A percentile compares a stretch with the other conserved stretches of the same genome.
phyloP scores from a whole-genome alignment of 495 filamentous ascomycete genomes.

The Neurospora tetrasperma region DNA sequence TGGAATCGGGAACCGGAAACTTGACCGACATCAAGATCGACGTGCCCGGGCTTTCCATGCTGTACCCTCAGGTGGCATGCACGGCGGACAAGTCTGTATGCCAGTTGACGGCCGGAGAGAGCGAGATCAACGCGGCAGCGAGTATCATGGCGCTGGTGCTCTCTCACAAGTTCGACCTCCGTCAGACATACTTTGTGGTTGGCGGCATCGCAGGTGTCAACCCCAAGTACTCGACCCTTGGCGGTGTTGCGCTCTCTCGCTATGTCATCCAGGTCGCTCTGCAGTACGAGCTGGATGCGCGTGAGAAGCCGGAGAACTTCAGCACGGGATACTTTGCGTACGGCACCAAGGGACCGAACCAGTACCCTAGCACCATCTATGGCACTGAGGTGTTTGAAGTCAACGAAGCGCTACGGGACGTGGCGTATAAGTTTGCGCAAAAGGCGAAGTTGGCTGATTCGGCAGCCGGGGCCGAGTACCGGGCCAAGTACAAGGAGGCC shows the following conservation, averaged over 20 bases:
- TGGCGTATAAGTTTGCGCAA: slow-evolving; percentile 46
- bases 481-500: slow-evolving; percentile 40
- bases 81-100: slow-evolving; percentile 46
- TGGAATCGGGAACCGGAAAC: slow-evolving; percentile 33
- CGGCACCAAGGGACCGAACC: slow-evolving; percentile 40
- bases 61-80: slow-evolving; percentile 57
- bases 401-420: slow-evolving; percentile 48
- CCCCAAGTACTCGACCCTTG: slow-evolving; percentile 53
- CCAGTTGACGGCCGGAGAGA: slow-evolving; percentile 46
- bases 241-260: slow-evolving; percentile 53
- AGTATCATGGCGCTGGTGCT: slow-evolving; percentile 49
- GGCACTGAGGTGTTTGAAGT: slow-evolving; percentile 73
- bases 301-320: slow-evolving; percentile 56
- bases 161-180: slow-evolving; percentile 54
- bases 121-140: slow-evolving; percentile 66
- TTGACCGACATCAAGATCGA: slow-evolving; percentile 55
- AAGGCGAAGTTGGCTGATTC: slow-evolving; percentile 48
- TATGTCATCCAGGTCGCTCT: slow-evolving; percentile 63
- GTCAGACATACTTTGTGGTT: slow-evolving; percentile 57
- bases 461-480: slow-evolving; percentile 42
- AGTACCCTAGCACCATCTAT: slow-evolving; percentile 57
- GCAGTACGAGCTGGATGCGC: slow-evolving; percentile 64
- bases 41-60: slow-evolving; percentile 53
- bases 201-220: slow-evolving; percentile 66
- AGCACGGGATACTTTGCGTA: slow-evolving; percentile 58